A percentile compares a stretch with the other conserved stretches of the same genome.
Conservation (phyloP, 1,284 basidiomycete genomes). For the Ganoderma multipileum region DNA sequence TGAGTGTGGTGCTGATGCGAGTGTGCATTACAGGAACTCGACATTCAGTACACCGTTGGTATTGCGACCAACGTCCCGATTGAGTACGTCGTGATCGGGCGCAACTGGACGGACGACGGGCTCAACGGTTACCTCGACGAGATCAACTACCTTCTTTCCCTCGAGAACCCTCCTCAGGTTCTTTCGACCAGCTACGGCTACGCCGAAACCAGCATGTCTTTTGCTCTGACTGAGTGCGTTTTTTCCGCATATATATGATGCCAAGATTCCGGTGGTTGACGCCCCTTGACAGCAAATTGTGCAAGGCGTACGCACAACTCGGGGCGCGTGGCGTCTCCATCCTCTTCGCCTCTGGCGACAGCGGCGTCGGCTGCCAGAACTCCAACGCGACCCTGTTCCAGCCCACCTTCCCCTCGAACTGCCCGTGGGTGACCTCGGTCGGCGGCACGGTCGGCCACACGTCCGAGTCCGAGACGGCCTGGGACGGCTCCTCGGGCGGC, state of each 20-base stretch:
- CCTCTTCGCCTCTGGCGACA: constrained; percentile 71
- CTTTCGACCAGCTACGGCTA: constrained; percentile 59
- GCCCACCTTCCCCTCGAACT: constrained; percentile 72
- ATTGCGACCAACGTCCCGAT: constrained; percentile 56
- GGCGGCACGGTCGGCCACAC: constrained; percentile 57
- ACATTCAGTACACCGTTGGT: constrained; percentile 67
- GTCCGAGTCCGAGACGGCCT: constrained; percentile 59
- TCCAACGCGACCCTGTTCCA: constrained; percentile 58
- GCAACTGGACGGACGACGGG: constrained; percentile 18
- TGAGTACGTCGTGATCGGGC: constrained; percentile 26
- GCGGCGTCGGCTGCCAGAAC: constrained; percentile 62
- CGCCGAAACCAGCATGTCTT: constrained; percentile 25
- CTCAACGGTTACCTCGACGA: constrained; percentile 22
- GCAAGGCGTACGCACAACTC: constrained; percentile 46
- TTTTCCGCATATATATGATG: neutral
- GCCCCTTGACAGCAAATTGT: constrained; percentile 22
- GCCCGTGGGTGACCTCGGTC: constrained; percentile 63
- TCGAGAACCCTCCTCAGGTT: constrained; percentile 63
- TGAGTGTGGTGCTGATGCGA: constrained; percentile 25
- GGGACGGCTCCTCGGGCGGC: constrained; percentile 60
- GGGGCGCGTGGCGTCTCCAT: constrained; percentile 63
- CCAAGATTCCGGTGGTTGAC: neutral
- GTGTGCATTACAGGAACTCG: constrained; percentile 48
- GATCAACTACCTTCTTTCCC: constrained; percentile 37
- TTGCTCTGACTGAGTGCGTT: constrained; percentile 34